Evolutionary conservation across 2,329 filamentous ascomycete genomes (phyloP).

Genomic region (Didymella pomorum): DNA sequence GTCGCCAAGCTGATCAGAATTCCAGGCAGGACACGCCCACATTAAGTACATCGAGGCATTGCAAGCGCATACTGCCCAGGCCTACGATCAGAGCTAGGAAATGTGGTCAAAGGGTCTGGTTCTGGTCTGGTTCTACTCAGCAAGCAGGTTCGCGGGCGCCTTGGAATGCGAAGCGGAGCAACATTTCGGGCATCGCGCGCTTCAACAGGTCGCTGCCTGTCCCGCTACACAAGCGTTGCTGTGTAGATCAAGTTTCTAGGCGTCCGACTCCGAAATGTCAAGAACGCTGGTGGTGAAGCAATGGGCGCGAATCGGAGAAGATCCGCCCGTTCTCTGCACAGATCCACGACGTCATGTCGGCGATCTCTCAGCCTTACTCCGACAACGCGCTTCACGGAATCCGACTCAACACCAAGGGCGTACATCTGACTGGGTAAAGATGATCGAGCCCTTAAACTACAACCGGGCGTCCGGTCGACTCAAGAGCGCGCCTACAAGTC

Average conservation of each 20-base stretch:
- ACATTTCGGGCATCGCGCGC: neutral
- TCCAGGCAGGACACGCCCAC: too few relatives aligned
- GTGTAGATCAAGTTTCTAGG: neutral
- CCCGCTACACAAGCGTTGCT: neutral
- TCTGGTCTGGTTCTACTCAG: neutral
- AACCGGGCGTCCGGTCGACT: too few relatives aligned
- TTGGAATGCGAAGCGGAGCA: neutral
- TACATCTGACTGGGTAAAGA: neutral
- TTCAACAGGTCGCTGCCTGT: neutral
- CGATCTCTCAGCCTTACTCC: neutral
- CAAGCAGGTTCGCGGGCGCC: neutral
- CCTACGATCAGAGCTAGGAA: neutral
- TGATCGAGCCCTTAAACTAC: neutral
- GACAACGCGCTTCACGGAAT: neutral
- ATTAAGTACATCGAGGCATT: too few relatives aligned
- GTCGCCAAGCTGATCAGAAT: too few relatives aligned
- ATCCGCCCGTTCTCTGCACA: neutral
- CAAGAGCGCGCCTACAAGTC: too few relatives aligned
- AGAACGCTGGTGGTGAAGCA: neutral
- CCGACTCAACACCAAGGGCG: neutral
- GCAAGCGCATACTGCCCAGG: too few relatives aligned
- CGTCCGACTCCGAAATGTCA: neutral
- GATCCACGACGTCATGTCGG: slow-evolving; percentile 15
- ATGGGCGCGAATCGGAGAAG: neutral
- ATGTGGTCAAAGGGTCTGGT: neutral